Evolutionary conservation across 768 basidiomycete genomes (phyloP), one percentile per base, ranked within the genome.

Genomic region (Russula sp.): DNA sequence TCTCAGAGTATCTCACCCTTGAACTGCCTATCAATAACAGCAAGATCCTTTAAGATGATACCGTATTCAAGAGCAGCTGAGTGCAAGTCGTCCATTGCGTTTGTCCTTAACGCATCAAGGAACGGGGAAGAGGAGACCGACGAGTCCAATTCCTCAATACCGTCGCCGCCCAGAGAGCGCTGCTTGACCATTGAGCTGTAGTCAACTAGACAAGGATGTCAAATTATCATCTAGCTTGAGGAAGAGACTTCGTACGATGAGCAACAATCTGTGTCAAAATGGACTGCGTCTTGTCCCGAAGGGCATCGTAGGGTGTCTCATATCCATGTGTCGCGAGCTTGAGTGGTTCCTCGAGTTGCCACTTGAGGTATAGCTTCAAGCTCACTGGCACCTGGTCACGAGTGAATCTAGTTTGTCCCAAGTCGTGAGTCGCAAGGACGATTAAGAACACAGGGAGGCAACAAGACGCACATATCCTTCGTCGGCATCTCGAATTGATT

Each of bases 21-120:
- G 79, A 93, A 93, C 69, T 92, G 88, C 34, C 91, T 79, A 72
- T 92, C 90, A 63, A 92, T 92, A 60, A 93, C 91, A 60, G 90
- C 91, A 42, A 92, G 83, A 67, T 93, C 91, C 74, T 90, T 90
- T 55, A 93, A 74, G 40, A 88, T 76, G 56, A 92, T 94, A 8
- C 92, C 92, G 67, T 93, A 93, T 71, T 92, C 90, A 48, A 89
- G 74, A 3, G 91, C 89, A 24, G 89, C 91, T 60, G 84, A 78
- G 62, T 89, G 87, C 78, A 94, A 83, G 62, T 93, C 91, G 71
- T 93, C 92, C 88, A 92, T 90, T 9, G 91, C 92, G 48, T 88
- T 84, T 5, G 86, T 90, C 26, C 90, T 77, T 42, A 93, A 78
- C 2, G 92, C 90, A 63, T 92, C 91, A 65, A 93, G 77, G 79